Evolutionary conservation across 1,139 yeast species (phyloP).

Genomic region (Hyphopichia pseudoburtonii): DNA sequence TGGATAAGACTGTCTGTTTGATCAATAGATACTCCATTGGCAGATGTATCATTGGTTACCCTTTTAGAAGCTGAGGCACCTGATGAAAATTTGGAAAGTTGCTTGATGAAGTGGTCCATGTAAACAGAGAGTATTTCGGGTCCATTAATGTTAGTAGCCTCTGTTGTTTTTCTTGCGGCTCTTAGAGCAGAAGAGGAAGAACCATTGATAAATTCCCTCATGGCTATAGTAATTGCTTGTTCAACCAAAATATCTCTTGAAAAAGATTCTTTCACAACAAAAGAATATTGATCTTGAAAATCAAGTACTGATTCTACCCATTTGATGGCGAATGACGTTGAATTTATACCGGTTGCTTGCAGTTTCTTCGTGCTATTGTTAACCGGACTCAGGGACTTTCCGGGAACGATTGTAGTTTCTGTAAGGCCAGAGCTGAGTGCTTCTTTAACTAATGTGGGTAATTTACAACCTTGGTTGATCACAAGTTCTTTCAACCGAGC

Average conservation of each 20-base stretch:
- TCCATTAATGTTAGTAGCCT: slow-evolving; percentile 46
- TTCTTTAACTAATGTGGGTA: slow-evolving; percentile 30
- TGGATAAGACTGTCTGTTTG: slow-evolving; percentile 56
- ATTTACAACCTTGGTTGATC: slow-evolving; percentile 32
- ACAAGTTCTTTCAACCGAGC: slow-evolving; percentile 51
- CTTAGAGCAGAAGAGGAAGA: slow-evolving; percentile 7
- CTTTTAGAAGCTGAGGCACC: slow-evolving; percentile 13
- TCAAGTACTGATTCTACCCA: slow-evolving; percentile 68
- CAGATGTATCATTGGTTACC: slow-evolving; percentile 5
- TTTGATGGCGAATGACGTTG: slow-evolving; percentile 56
- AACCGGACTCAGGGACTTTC: too few relatives aligned
- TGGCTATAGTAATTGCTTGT: slow-evolving; percentile 59
- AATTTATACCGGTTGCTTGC: slow-evolving; percentile 19
- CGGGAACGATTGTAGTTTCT: slow-evolving; percentile 2
- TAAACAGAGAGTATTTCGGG: slow-evolving; percentile 75
- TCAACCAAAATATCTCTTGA: slow-evolving; percentile 49
- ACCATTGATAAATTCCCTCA: slow-evolving; percentile 60
- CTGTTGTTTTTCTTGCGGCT: slow-evolving; percentile 12
- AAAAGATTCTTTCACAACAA: slow-evolving; percentile 49
- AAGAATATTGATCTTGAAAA: slow-evolving; percentile 53
- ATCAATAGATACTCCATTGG: slow-evolving; percentile 40
- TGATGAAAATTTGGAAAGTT: slow-evolving; percentile 49
- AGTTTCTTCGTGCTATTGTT: slow-evolving; percentile 11
- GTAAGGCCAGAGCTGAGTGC: slow-evolving; percentile 7
- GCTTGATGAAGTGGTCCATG: slow-evolving; percentile 72